Evolutionary conservation across 139 green algal genomes (phyloP).

Genomic region (Coelastrella sp.): DNA sequence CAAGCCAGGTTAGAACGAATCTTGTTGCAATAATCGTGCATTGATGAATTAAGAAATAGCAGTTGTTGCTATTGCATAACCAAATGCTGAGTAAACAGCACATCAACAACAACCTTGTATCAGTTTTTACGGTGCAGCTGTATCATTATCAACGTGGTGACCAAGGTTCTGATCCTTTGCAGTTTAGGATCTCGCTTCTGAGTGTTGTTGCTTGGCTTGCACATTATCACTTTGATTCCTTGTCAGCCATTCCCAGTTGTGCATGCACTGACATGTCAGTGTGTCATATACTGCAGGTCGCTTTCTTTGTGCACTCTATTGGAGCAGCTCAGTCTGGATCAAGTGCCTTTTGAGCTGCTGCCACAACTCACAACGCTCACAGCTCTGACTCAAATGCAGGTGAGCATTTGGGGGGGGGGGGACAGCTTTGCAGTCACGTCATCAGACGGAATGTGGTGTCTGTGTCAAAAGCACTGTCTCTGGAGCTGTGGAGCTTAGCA

Average conservation of each 20-base stretch:
- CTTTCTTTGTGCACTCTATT: slow-evolving; percentile 4
- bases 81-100: neutral
- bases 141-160: neutral
- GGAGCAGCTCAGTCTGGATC: slow-evolving; percentile 23
- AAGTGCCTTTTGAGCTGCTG: slow-evolving; percentile 30
- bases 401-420: neutral
- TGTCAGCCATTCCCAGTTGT: too few relatives aligned
- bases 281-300: neutral
- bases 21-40: neutral
- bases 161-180: neutral
- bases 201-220: too few relatives aligned
- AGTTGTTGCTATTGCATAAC: neutral
- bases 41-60: neutral
- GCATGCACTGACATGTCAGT: neutral
- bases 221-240: too few relatives aligned
- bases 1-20: slow-evolving; percentile 42
- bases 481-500: too few relatives aligned
- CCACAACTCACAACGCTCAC: slow-evolving; percentile 9
- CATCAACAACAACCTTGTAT: too few relatives aligned
- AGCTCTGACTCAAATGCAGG: neutral
- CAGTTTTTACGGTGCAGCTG: too few relatives aligned
- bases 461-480: too few relatives aligned
- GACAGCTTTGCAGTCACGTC: too few relatives aligned
- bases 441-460: too few relatives aligned
- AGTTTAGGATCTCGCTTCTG: neutral